Evolutionary conservation across 345 rosid species (phyloP).

Genomic region (Jatropha curcas): DNA sequence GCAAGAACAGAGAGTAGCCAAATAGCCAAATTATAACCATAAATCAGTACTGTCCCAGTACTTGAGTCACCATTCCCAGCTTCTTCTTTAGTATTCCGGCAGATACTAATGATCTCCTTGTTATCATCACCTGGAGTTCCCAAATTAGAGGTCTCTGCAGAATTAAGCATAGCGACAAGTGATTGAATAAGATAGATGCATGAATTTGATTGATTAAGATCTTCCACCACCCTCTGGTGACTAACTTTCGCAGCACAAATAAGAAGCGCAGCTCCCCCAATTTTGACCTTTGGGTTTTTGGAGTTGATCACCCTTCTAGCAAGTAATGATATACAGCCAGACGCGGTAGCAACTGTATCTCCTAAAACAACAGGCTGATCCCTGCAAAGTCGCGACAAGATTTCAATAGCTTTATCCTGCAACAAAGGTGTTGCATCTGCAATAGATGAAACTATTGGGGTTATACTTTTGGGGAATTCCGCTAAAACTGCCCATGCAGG

Average conservation of each 20-base stretch:
- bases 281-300: constrained; percentile 63
- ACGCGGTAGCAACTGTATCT: constrained; percentile 57
- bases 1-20: constrained; percentile 95
- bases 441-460: constrained; percentile 81
- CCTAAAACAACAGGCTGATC: constrained; percentile 85
- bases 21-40: constrained; percentile 74
- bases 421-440: constrained; percentile 66
- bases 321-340: constrained; percentile 66
- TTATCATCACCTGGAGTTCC: constrained; percentile 50
- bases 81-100: constrained; percentile 58
- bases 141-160: constrained; percentile 45
- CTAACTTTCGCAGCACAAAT: constrained; percentile 91
- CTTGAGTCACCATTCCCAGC: constrained; percentile 46
- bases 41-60: constrained; percentile 52
- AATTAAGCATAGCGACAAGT: constrained; percentile 66
- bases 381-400: constrained; percentile 80
- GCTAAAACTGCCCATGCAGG: constrained; percentile 95
- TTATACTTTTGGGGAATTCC: constrained; percentile 72
- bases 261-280: constrained; percentile 94
- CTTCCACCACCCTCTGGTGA: constrained; percentile 77
- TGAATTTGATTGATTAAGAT: constrained; percentile 74
- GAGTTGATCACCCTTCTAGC: constrained; percentile 78
- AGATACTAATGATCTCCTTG: constrained; percentile 60
- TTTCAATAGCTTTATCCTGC: constrained; percentile 96
- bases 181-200: constrained; percentile 67